A percentile compares a stretch with the other conserved stretches of the same genome.
phyloP scores from a whole-genome alignment of 352 stramenopile species.

The Globisporangium nunn region DNA sequence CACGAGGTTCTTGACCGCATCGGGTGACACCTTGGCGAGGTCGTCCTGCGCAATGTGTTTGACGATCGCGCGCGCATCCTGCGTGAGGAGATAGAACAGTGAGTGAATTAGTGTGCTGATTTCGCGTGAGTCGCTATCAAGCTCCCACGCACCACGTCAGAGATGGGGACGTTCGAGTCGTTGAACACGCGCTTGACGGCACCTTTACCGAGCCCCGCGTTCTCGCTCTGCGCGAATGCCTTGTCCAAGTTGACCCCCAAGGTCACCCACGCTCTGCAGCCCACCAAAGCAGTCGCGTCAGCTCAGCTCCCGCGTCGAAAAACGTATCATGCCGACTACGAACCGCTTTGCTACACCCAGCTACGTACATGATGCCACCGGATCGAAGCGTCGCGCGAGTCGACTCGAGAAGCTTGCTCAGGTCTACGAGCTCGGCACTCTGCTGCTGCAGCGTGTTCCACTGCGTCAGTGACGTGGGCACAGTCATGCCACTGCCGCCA shows the following conservation, averaged over 20 bases:
- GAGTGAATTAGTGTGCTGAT: not conserved
- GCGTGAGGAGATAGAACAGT: not conserved
- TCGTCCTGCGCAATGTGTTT: constrained; percentile 25
- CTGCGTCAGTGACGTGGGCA: constrained; percentile 51
- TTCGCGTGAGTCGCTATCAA: too few species aligned
- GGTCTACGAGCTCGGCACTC: constrained; percentile 51
- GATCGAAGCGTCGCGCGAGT: constrained; percentile 32
- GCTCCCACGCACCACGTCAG: constrained; percentile 40
- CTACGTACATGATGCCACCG: constrained; percentile 42
- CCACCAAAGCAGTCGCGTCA: not conserved
- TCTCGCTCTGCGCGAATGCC: constrained; percentile 27
- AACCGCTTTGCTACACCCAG: too few species aligned
- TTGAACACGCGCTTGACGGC: constrained; percentile 53
- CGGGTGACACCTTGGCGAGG: constrained; percentile 30
- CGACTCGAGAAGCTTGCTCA: constrained; percentile 30
- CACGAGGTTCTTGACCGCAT: constrained; percentile 55
- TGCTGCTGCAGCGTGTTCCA: constrained; percentile 70
- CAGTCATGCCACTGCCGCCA: not conserved
- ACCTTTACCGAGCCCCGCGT: constrained; percentile 32
- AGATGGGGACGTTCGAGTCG: constrained; percentile 37
- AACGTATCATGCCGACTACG: too few species aligned
- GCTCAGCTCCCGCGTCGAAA: not conserved
- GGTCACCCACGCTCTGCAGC: constrained; percentile 40
- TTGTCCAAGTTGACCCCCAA: constrained; percentile 45
- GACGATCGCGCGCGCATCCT: constrained; percentile 55